Base-by-base conservation (phyloP, 192 early-diverging fungal genomes). In the Jimgerdemannia lactiflua region DNA sequence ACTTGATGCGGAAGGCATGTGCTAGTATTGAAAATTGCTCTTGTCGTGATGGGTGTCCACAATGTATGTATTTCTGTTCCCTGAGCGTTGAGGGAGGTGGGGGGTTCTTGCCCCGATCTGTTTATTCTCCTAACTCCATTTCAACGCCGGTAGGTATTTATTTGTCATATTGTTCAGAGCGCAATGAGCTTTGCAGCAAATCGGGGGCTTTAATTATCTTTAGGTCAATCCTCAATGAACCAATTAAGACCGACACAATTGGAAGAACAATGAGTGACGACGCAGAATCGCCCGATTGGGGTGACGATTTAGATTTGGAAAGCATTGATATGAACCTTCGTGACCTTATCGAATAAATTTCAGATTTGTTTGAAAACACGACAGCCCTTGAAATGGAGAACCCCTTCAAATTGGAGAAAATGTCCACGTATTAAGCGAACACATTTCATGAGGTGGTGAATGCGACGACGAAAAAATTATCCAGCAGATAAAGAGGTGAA, bases 31-130 rank as follows among this genome's bases (percentile, higher is more conserved):
- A 78, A 39, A 43, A 42, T 17, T 90, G 89, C 73, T 19, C 63
- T 3, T 90, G 89, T 70, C 75, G 75, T 70, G 74, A 72, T 14
- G 87, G 86, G 2, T 89, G 88, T 84, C 81, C 82, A 19, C 70
- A 65, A 41, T 89, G 88, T 85, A 85, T 69, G 66, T 19, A 1
- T 10, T 59, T 14, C 6, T 59, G 14, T 2, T 10, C 14, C 14
- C 49, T 59, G 14, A 59, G 49, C 14, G 6, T 59, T 59, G 29
- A 29, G 29, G 29, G 19, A 0, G 14, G 64, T n/a, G 29, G 29
- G 29, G 29, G 29, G 29, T 11, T 42, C 4, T 77, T 44, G 4
- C 43, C 43, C 64, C 39, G 20, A 59, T 67, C 40, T 20, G 41
- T 4, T 49, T 29, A n/a, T 29, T 29, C 29, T 29, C 29, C 29